Base-by-base conservation (phyloP, 768 basidiomycete genomes). In the Boletus rex-veris region DNA sequence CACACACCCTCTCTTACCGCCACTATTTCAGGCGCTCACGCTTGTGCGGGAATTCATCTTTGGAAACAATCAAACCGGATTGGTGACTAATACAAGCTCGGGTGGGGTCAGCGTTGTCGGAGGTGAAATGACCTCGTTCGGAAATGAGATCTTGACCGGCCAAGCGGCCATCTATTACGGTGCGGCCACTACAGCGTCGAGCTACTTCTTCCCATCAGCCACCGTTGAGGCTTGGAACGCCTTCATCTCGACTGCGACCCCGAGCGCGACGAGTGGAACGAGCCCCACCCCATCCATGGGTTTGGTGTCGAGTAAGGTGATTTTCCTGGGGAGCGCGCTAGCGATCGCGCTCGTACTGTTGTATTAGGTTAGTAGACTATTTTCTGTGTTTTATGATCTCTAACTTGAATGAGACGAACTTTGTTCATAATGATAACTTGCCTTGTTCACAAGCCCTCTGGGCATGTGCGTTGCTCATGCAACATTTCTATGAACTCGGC, bases 41-140 rank as follows among this genome's bases (percentile, higher is more conserved):
- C 81, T 89, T 61, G 62, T 77, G 10, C 79, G 82, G 21, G 84
- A 89, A 58, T 88, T 88, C 58, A 73, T 89, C 36, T 70, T 89
- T n/a, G 86, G 87, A 4, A 72, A 68, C 52, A 85, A 86, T 64
- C 55, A 71, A 40, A 83, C 81, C 1, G 87, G 86, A 0, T 71
- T 80, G 9, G 81, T 88, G 37, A 72, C 65, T 16, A 69, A 64
- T 9, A 64, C 58, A 1, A 50, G 47, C 45, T 66, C 60, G 1
- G 70, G 66, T 21, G 5, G 41, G 3, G 62, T 60, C 24, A 57
- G 60, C 2, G 77, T 78, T 8, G 55, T 77, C 6, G 79, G 78
- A 21, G 86, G 85, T 2, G 80, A 82, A 60, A 69, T 75, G 57
- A 47, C 77, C 2, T 67, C 73, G 0, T 67, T 85, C 9, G 74